Evolutionary conservation across 1,284 basidiomycete species (phyloP), one percentile per base, ranked within the genome.

Genomic region (Malassezia arunalokei): DNA sequence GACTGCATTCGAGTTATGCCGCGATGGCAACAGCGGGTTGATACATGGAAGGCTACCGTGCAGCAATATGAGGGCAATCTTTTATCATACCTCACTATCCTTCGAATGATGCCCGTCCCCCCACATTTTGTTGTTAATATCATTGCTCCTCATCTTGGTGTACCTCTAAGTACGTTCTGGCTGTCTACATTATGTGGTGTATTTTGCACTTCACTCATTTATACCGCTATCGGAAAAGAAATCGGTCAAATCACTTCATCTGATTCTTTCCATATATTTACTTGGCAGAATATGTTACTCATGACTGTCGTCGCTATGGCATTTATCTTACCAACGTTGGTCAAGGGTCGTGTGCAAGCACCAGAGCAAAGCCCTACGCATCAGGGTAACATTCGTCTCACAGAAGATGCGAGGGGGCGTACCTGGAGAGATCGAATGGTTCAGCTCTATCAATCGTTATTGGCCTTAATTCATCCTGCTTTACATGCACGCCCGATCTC

Each of bases 201-300:
- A 62, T 80, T 90, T 48, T 90, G 90, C 41, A 85, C 91, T 35
- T 83, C 82, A 0, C 85, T 92, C 58, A 96, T 98, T 66, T 92
- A 98, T 73, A 89, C 87, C 0, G 90, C 88, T 11, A 92, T 98
- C 59, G 92, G 92, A 2, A 84, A 86, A 38, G 73, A 75, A 43
- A 78, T 98, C 29, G 91, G 95, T 64, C 82, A 90, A 59, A 95
- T 98, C 89, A 91, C 91, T 4, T 83, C 82, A 37, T 79, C 90
- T 0, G 85, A 82, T 37, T 91, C 95, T 73, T 95, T 96, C 74
- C 83, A 91, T 71, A 79, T 96, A 47, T 81, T 96, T 60, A 91
- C 85, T 50, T 83, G 83, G 79, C 80, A 81, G 60, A 94, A 94
- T 75, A 84, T 87, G 64, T 78, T 92, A 57, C 81, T 84, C 14